Base-by-base conservation (phyloP, 2,329 filamentous ascomycete species). In the Chrysosporium keratinophilum region DNA sequence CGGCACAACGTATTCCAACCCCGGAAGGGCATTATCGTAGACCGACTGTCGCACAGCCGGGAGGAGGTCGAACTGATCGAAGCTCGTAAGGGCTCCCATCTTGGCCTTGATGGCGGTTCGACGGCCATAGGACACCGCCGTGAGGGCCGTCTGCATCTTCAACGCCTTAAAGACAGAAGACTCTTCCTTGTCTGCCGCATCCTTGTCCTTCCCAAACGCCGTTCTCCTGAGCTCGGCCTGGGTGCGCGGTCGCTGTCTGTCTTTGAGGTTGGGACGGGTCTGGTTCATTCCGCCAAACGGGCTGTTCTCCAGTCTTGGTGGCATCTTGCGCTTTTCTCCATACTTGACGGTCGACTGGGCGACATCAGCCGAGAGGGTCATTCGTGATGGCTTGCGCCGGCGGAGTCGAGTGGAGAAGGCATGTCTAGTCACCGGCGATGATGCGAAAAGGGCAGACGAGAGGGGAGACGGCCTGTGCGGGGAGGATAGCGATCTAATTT, bases 131-230 rank as follows among this genome's bases (percentile, higher is more conserved):
- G 88, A 81, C 3, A 97, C 76, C 2, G 83, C 80, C 1, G 87
- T 75, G 58, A 97, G 74, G 1, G 86, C 78, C 50, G 83, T 82
- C 67, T 96, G 91, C 91, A 97, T 97, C 73, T 94, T 95, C 68
- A 97, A 42, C 3, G 91, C 90, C 67, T 94, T 90, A 69, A 80
- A 85, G 6, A 78, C 70, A 47, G 74, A 73, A 55, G 72, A 68
- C 57, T 75, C 73, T 66, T 75, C 69, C 61, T 73, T 71, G 60
- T 71, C 63, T 54, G 64, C 58, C 57, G 68, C 63, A 50, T 67
- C 66, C 34, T 63, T 56, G 34, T 67, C 64, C 45, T 51, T 45
- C 9, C 64, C 64, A 50, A 35, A 79, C 75, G 52, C 67, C 51
- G 73, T 64, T 56, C 71, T 67, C 59, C 71, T 75, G 49, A 72